Conservation (phyloP, 2,329 filamentous ascomycete genomes). For the Fusarium sambucinum region DNA sequence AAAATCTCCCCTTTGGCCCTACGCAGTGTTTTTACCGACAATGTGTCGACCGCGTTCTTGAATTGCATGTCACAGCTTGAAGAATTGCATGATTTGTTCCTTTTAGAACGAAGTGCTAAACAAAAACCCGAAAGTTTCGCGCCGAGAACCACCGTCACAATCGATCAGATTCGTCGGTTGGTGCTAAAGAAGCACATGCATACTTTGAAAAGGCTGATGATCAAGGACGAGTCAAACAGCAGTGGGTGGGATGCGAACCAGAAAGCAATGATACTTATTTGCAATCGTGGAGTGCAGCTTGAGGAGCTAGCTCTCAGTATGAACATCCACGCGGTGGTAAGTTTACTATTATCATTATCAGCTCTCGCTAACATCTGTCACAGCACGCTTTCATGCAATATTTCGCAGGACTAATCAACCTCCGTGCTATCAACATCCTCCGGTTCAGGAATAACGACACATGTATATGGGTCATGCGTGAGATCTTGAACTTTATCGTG, state of each 20-base stretch:
- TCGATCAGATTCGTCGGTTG: conserved; percentile 69
- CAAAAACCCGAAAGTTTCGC: conserved; percentile 66
- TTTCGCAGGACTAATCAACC: conserved; percentile 59
- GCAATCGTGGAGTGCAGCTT: conserved; percentile 61
- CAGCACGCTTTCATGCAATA: conserved; percentile 70
- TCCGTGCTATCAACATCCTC: conserved; percentile 68
- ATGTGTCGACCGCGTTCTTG: conserved; percentile 68
- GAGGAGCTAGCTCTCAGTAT: conserved; percentile 69
- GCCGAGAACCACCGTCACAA: conserved; percentile 61
- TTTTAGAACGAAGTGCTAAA: conserved; percentile 67
- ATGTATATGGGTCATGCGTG: conserved; percentile 67
- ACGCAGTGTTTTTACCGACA: conserved; percentile 71
- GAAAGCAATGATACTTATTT: conserved; percentile 67
- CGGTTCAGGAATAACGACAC: conserved; percentile 67
- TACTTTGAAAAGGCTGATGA: conserved; percentile 67
- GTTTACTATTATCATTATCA: conserved; percentile 42
- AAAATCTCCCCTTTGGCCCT: conserved; percentile 63
- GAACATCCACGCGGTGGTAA: conserved; percentile 66
- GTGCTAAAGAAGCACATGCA: conserved; percentile 69
- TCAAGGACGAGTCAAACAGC: conserved; percentile 66
- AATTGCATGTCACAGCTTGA: conserved; percentile 65
- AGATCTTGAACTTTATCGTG: conserved; percentile 69
- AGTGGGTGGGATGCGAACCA: conserved; percentile 69
- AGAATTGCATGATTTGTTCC: conserved; percentile 68
- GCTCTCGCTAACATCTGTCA: conserved; percentile 17